phyloP scores from a whole-genome alignment of 345 rosid species.

The Gossypium arboreum region DNA sequence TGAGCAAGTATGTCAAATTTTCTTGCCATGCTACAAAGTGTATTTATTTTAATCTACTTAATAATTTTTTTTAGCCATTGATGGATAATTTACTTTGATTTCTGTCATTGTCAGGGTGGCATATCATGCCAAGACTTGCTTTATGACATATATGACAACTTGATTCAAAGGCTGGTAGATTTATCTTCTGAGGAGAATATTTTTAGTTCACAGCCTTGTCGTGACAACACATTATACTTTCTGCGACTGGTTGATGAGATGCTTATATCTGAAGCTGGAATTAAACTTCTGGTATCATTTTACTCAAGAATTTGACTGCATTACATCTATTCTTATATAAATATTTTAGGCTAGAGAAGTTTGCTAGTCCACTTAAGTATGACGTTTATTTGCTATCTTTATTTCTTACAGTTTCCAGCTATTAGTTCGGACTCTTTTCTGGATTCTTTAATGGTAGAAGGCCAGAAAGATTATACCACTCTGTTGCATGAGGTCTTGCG shows the following conservation, averaged over 20 bases:
- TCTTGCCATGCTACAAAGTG: background rate
- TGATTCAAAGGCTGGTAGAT: slow-evolving; percentile 67
- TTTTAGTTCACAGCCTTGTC: slow-evolving; percentile 84
- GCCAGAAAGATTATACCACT: slow-evolving; percentile 49
- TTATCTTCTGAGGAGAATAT: slow-evolving; percentile 75
- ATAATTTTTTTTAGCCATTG: background rate
- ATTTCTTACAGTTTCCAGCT: slow-evolving; percentile 79
- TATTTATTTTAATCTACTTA: background rate
- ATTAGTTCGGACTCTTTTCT: slow-evolving; percentile 45
- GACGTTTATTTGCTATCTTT: slow-evolving; percentile 16
- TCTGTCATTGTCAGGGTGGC: slow-evolving; percentile 48
- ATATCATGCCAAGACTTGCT: slow-evolving; percentile 50
- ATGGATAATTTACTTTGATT: slow-evolving; percentile 18
- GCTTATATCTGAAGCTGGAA: slow-evolving; percentile 77
- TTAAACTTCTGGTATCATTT: slow-evolving; percentile 59
- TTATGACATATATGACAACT: slow-evolving; percentile 70
- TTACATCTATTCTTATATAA: slow-evolving; percentile 1
- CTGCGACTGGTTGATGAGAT: slow-evolving; percentile 79
- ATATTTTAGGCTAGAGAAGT: background rate
- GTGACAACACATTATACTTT: slow-evolving; percentile 83
- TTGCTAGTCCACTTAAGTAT: background rate
- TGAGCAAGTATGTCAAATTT: slow-evolving; percentile 54
- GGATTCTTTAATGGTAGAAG: slow-evolving; percentile 55
- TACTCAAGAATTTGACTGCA: background rate
- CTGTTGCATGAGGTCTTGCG: slow-evolving; percentile 53